Evolutionary conservation across 352 stramenopile genomes (phyloP), one percentile per base, ranked within the genome.

Genomic region (Albugo laibachii): DNA sequence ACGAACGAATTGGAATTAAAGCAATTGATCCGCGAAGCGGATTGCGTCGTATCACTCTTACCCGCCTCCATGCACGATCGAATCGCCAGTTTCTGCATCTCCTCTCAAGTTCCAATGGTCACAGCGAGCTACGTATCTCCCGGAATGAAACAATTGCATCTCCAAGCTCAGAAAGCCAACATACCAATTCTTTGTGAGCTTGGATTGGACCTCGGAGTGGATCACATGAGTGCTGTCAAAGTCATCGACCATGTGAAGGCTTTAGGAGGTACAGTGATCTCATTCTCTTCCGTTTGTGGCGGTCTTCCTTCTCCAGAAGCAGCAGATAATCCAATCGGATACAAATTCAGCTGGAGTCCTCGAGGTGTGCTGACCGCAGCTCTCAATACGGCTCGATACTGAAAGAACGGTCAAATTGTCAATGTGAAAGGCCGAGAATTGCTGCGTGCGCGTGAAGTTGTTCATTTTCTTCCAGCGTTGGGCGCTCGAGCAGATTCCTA

Each of bases 341-440:
- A 98, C 70, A 97, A 97, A 63, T 97, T 97, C 58, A 96, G 83
- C 49, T 98, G 93, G 93, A 95, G 79, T 46, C 93, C 93, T 31
- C 82, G 83, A 24, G 93, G 92, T 36, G 93, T 97, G 5, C 59
- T 98, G n/a, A 92, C 66, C 20, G 92, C 93, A 11, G 86, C 80
- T 12, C 51, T 94, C 41, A 97, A 97, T 61, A 56, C 77, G 31
- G 87, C 93, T 10, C 63, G 74, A 21, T 97, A 93, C 61, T 69
- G 72, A 36, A 83, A 80, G 59, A 57, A 96, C 42, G 79, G 76
- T 27, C 59, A 85, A 49, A 49, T 91, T 31, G 55, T 97, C 50
- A 68, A 88, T 39, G 66, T 97, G 1, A 45, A 69, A 5, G 91
- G 78, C 4, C 77, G 84, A 42, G 70, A 96, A 34, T 65, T 98